Evolutionary conservation across 768 basidiomycete species (phyloP).

Genomic region (Suillus subalutaceus): DNA sequence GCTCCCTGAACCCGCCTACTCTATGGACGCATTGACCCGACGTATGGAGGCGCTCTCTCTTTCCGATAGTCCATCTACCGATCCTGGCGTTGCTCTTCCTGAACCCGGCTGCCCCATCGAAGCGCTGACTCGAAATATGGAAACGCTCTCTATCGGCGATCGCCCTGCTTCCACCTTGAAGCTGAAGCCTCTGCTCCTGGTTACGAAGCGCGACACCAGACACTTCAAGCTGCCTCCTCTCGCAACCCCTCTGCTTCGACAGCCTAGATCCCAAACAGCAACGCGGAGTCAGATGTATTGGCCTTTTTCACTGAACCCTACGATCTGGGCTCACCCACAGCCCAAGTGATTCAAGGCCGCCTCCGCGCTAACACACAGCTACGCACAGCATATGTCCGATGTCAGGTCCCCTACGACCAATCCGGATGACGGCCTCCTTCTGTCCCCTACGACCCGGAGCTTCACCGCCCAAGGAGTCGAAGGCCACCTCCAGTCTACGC

Average conservation of each 20-base stretch:
- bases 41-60: background rate
- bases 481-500: background rate
- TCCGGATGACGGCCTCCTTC: background rate
- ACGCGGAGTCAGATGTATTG: background rate
- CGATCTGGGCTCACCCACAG: background rate
- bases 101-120: background rate
- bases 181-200: background rate
- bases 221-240: background rate
- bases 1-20: background rate
- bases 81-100: background rate
- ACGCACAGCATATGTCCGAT: background rate
- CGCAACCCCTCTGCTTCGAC: background rate
- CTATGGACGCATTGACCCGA: background rate
- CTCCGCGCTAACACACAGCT: background rate
- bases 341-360: background rate
- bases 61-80: background rate
- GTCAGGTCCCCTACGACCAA: slow-evolving; percentile 1
- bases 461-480: background rate
- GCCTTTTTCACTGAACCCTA: background rate
- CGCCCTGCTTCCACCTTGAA: background rate
- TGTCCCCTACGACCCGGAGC: slow-evolving; percentile 1
- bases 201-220: background rate
- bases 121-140: background rate
- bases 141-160: background rate
- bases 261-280: background rate